Evolutionary conservation across 306 rosid genomes (phyloP).

Genomic region (Dicorynia guianensis): DNA sequence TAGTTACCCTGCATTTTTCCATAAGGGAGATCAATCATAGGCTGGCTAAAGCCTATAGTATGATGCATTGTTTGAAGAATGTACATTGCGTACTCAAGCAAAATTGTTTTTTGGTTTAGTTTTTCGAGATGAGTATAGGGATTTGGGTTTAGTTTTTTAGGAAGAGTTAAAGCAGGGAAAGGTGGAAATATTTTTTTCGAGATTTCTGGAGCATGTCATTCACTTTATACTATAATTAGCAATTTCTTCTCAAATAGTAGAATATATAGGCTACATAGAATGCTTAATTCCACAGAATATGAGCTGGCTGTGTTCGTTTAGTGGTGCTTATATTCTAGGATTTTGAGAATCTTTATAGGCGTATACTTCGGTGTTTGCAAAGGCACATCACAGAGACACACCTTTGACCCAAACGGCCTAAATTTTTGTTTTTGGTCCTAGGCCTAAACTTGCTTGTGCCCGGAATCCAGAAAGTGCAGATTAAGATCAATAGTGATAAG

Average conservation of each 20-base stretch:
- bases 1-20: conserved; percentile 36
- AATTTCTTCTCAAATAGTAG: neutral
- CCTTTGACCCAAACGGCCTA: too few relatives aligned
- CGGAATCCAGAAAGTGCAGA: too few relatives aligned
- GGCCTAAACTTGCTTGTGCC: too few relatives aligned
- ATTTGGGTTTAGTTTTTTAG: conserved; percentile 15
- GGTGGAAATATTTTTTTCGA: conserved; percentile 18
- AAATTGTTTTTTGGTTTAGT: conserved; percentile 23
- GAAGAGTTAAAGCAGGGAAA: conserved; percentile 5
- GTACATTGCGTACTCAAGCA: conserved; percentile 37
- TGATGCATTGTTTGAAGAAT: conserved; percentile 29
- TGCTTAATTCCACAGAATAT: too few relatives aligned
- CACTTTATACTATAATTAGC: conserved; percentile 10
- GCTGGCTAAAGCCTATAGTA: conserved; percentile 40
- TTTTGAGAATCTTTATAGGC: too few relatives aligned
- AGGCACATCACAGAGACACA: too few relatives aligned
- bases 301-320: too few relatives aligned
- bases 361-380: too few relatives aligned
- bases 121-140: conserved; percentile 20
- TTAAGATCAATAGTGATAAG: too few relatives aligned
- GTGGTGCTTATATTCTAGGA: too few relatives aligned
- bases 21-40: conserved; percentile 35
- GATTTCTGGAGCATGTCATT: conserved; percentile 12
- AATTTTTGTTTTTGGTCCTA: too few relatives aligned
- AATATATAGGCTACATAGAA: neutral